Evolutionary conservation across 176 grass and related monocot species (phyloP), one percentile per base, ranked within the genome.

Genomic region (Cenchrus americanus): DNA sequence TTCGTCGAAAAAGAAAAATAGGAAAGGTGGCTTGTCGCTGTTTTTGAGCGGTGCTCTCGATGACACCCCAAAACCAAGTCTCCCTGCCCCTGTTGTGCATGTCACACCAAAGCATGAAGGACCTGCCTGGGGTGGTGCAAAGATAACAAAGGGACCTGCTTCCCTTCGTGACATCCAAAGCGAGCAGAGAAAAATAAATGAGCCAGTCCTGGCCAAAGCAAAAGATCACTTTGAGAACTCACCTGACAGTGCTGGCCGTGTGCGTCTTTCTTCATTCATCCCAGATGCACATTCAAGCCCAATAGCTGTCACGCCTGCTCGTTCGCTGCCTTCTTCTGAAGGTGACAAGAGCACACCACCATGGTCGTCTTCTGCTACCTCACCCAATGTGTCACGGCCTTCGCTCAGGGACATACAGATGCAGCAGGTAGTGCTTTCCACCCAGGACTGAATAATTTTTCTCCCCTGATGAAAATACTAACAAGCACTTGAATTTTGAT

Each of bases 21-120:
- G 86, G 78, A 99, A 96, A 91, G 96, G 93, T 69, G 96, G 96
- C 23, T 52, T 99, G 51, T 99, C 96, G 13, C 70, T 96, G 87
- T 99, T 99, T 84, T 81, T 99, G 76, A 96, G 85, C 78, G 93
- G 96, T 86, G 96, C 96, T 90, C 93, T 99, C 58, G 96, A 99
- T 69, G 93, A 94, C 84, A 83, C 89, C 80, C 88, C 91, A 52
- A 96, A 89, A 81, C 83, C 46, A 85, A 85, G 80, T 37, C 80
- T 24, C 7, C 89, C 91, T 78, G 66, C 85, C 57, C 66, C 79
- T 57, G 81, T 77, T 81, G 85, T 77, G 64, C 51, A 8, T 76
- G 75, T 71, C 64, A 80, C 76, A 10, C 93, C 89, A 3, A 99
- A 99, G 83, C 79, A 73, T 75, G 96, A 99, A 70, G 93, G 91